phyloP scores from a whole-genome alignment of 2,329 filamentous ascomycete species.

The Sclerotinia borealis region DNA sequence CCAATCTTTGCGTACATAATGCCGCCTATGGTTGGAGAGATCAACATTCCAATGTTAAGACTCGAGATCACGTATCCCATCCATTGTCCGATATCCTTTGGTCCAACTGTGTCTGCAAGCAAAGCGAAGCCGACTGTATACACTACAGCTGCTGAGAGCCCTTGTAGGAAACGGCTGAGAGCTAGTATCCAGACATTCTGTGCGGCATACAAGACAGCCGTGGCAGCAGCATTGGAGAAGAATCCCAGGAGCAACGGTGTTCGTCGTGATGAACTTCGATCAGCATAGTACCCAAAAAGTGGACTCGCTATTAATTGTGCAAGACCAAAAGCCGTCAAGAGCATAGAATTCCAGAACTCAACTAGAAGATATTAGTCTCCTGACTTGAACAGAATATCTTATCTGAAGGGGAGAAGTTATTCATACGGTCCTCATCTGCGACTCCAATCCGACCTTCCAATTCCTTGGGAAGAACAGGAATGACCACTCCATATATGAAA shows the following conservation, averaged over 20 bases:
- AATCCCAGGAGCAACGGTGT: constrained; percentile 58
- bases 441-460: constrained; percentile 50
- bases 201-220: constrained; percentile 55
- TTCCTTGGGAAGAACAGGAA: constrained; percentile 65
- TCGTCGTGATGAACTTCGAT: constrained; percentile 54
- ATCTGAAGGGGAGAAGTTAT: not conserved
- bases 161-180: constrained; percentile 13
- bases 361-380: constrained; percentile 36
- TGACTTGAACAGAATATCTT: not conserved
- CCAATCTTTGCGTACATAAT: constrained; percentile 35
- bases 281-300: constrained; percentile 36
- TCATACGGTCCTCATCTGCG: constrained; percentile 31
- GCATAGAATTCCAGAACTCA: constrained; percentile 64
- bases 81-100: constrained; percentile 50
- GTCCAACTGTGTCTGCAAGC: constrained; percentile 63
- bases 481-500: constrained; percentile 50
- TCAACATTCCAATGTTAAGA: constrained; percentile 49
- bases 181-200: not conserved
- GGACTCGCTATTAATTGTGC: constrained; percentile 52
- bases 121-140: constrained; percentile 68
- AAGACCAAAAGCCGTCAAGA: constrained; percentile 63
- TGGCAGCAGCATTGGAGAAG: constrained; percentile 33
- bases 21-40: constrained; percentile 38
- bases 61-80: constrained; percentile 57
- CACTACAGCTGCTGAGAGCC: constrained; percentile 56